Evolutionary conservation across 345 rosid genomes (phyloP).

Genomic region (Passiflora organensis): DNA sequence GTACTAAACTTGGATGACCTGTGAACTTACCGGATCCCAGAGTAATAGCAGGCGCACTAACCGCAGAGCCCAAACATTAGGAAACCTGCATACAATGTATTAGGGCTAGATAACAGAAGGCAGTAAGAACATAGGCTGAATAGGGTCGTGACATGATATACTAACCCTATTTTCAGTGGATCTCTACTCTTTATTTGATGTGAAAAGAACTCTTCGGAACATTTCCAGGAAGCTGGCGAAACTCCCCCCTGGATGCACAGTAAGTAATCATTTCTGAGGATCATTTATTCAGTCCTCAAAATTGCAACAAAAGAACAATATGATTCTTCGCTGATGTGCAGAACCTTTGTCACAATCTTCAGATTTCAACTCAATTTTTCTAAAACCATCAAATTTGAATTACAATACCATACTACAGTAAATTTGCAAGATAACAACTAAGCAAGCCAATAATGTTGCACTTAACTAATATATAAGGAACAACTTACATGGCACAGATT

Average conservation of each 20-base stretch:
- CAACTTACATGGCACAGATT: background rate
- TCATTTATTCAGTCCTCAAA: background rate
- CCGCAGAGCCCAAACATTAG: conserved; percentile 75
- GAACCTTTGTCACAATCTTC: too few relatives aligned
- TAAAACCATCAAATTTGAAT: too few relatives aligned
- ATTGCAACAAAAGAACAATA: too few relatives aligned
- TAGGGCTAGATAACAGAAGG: conserved; percentile 7
- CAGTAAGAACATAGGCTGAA: background rate
- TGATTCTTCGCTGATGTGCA: too few relatives aligned
- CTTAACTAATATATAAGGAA: background rate
- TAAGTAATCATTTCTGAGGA: background rate
- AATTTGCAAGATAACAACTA: too few relatives aligned
- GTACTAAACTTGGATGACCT: conserved; percentile 9
- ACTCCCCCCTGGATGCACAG: conserved; percentile 47
- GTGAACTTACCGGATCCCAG: conserved; percentile 80
- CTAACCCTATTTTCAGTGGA: conserved; percentile 79
- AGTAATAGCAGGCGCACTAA: conserved; percentile 71
- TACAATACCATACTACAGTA: too few relatives aligned
- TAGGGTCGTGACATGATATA: conserved; percentile 8
- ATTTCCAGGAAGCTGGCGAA: conserved; percentile 92
- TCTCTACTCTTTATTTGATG: conserved; percentile 81
- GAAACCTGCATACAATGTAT: conserved; percentile 48
- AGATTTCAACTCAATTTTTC: too few relatives aligned
- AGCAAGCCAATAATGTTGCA: too few relatives aligned
- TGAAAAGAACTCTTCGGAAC: conserved; percentile 82